Evolutionary conservation across 441 rosid species (phyloP).

Genomic region (Breynia disticha): DNA sequence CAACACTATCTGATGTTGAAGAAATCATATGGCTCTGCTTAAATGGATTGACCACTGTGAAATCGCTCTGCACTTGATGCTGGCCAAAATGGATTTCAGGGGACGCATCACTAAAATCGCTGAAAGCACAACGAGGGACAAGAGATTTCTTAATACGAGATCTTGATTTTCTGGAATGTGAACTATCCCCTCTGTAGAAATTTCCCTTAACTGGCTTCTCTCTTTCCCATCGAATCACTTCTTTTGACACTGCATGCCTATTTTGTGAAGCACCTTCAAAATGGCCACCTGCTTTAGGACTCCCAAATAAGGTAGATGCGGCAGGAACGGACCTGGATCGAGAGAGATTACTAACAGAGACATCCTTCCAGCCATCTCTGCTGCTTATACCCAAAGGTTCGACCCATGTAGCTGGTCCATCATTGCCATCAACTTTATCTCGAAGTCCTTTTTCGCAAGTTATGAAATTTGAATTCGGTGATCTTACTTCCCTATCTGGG

Average conservation of each 20-base stretch:
- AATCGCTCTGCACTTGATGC: conserved; percentile 22
- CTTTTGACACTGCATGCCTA: conserved; percentile 38
- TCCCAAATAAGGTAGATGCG: conserved; percentile 33
- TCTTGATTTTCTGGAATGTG: conserved; percentile 32
- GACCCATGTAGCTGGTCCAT: conserved; percentile 22
- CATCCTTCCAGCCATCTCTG: conserved; percentile 92
- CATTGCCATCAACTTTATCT: conserved; percentile 19
- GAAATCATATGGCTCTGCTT: conserved; percentile 30
- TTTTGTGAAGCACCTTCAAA: conserved; percentile 28
- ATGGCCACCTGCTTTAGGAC: conserved; percentile 27
- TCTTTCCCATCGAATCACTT: conserved; percentile 32
- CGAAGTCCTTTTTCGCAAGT: conserved; percentile 25
- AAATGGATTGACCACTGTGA: conserved; percentile 20
- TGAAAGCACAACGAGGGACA: conserved; percentile 17
- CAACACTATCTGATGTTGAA: conserved; percentile 22
- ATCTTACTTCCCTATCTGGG: conserved; percentile 49
- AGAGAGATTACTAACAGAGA: conserved; percentile 24
- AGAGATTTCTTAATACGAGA: conserved; percentile 26
- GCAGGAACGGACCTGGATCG: conserved; percentile 67
- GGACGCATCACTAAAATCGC: conserved; percentile 30
- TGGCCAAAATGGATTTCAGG: conserved; percentile 30
- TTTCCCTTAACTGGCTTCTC: conserved; percentile 34
- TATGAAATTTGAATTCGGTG: conserved; percentile 29
- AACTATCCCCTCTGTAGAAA: conserved; percentile 30
- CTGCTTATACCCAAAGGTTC: conserved; percentile 94